Evolutionary conservation across 2,329 filamentous ascomycete genomes (phyloP), one percentile per base, ranked within the genome.

Genomic region (Hymenoscyphus linearis): DNA sequence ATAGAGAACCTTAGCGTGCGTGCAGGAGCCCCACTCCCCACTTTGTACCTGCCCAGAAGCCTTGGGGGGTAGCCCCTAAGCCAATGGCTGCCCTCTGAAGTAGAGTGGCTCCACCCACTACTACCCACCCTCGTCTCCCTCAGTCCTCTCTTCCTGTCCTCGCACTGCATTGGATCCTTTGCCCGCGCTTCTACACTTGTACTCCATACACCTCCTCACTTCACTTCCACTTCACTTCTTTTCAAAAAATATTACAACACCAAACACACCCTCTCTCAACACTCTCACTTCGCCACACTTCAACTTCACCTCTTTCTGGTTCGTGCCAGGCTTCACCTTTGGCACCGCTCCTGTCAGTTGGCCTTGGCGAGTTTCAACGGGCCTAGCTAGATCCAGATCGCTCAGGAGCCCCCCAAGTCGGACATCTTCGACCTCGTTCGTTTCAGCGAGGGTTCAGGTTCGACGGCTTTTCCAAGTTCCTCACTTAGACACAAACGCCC

Each of bases 301-400:
- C 18, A 16, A n/a, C n/a, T n/a, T n/a, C n/a, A n/a, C n/a, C n/a
- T n/a, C n/a, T n/a, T n/a, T n/a, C n/a, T n/a, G n/a, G 37, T 44
- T 14, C 37, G 14, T 18, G 18, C 37, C 37, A 16, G 18, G 37
- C 14, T 18, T 44, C 37, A 16, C 37, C 37, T 16, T 44, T 13
- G 5, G 18, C 37, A 44, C 12, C 12, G 18, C 18, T 6, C 37
- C 26, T 13, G 14, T 47, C 50, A 26, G 14, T 52, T 16, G 25
- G 50, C 27, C 50, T 52, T 52, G 50, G 50, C 50, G 14, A 52
- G 50, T 52, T 52, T 52, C 50, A 52, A 52, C 47, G 7, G 12
- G 25, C 50, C 27, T 22, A 31, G 25, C 22, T 3, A 13, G 22
- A 26, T 18, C 26, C 18, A 16, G 2, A 18, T 6, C 9, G 18